Percentiles rank a stretch among this genome's conserved stretches.
Evolutionary conservation across 371 early-diverging fungal species (phyloP).

Genomic region (Rhizopus sp.): DNA sequence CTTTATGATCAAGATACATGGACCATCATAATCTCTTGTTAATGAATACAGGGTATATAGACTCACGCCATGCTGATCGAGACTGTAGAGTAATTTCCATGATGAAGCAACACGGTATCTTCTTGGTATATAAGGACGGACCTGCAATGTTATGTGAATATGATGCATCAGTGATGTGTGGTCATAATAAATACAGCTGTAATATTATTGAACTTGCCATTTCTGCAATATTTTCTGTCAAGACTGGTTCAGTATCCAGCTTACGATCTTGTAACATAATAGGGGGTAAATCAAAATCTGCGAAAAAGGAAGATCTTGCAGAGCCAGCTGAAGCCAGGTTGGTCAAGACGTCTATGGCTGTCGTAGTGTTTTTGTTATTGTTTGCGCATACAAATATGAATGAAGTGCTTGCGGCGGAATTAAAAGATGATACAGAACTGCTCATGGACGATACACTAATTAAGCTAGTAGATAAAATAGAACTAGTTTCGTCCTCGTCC

Average conservation of each 20-base stretch:
- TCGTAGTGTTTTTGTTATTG: conserved; percentile 5
- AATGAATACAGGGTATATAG: conserved; percentile 76
- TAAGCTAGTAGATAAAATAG: conserved; percentile 13
- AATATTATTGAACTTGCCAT: conserved; percentile 32
- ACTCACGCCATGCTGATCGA: conserved; percentile 92
- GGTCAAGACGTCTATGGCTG: conserved; percentile 22
- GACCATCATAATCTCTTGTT: conserved; percentile 61
- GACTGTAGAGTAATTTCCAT: conserved; percentile 84
- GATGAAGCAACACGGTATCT: conserved; percentile 62
- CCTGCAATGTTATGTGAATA: conserved; percentile 18
- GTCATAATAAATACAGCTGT: background rate
- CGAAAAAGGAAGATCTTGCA: background rate
- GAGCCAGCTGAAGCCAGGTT: conserved; percentile 1
- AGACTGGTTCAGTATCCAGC: conserved; percentile 46
- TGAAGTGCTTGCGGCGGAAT: conserved; percentile 9
- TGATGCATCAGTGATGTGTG: background rate
- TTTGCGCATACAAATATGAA: background rate
- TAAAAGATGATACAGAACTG: conserved; percentile 7
- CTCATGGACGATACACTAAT: conserved; percentile 2
- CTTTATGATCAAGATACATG: conserved; percentile 72
- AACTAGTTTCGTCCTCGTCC: conserved; percentile 19
- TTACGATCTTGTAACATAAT: conserved; percentile 42
- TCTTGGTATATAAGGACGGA: conserved; percentile 60
- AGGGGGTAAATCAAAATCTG: conserved; percentile 33
- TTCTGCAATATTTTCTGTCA: conserved; percentile 50